A percentile compares a stretch with the other conserved stretches of the same genome.
Evolutionary conservation across 2,329 filamentous ascomycete species (phyloP).

Genomic region (Atkinsonella texensis): DNA sequence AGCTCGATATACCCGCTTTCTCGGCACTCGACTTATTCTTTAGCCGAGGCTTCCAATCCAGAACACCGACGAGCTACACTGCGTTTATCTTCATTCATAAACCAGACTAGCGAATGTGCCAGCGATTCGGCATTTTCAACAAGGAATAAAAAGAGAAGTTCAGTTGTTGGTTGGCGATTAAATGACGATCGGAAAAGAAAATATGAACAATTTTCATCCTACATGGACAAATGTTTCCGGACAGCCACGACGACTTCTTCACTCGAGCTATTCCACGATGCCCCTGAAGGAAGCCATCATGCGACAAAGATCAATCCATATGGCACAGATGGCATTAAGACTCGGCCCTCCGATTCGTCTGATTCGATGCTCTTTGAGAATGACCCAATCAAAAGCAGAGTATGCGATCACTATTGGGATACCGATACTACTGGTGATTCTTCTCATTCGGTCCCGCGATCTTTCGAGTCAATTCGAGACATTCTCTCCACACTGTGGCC

Average conservation of each 20-base stretch:
- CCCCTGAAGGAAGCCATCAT: background rate
- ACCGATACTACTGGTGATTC: background rate
- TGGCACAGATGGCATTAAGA: background rate
- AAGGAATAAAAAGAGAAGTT: slow-evolving; percentile 40
- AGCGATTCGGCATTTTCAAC: slow-evolving; percentile 18
- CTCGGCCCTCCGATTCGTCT: background rate
- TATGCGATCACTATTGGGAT: background rate
- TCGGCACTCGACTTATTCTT: too few species aligned
- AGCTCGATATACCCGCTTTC: background rate
- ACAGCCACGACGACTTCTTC: background rate
- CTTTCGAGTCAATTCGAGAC: background rate
- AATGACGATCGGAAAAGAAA: background rate
- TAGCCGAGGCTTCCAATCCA: background rate
- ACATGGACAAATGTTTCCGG: slow-evolving; percentile 4
- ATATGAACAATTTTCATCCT: slow-evolving; percentile 4
- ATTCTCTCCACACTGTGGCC: slow-evolving; percentile 54
- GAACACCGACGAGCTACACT: background rate
- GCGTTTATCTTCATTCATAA: background rate
- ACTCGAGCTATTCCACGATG: background rate
- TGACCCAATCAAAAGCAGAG: background rate
- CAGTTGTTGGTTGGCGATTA: slow-evolving; percentile 26
- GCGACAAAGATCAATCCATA: background rate
- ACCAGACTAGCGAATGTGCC: too few species aligned
- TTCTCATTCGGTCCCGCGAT: background rate
- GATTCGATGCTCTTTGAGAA: background rate